Conservation (phyloP, 176 grass and related monocot genomes). For the Avena sativa region DNA sequence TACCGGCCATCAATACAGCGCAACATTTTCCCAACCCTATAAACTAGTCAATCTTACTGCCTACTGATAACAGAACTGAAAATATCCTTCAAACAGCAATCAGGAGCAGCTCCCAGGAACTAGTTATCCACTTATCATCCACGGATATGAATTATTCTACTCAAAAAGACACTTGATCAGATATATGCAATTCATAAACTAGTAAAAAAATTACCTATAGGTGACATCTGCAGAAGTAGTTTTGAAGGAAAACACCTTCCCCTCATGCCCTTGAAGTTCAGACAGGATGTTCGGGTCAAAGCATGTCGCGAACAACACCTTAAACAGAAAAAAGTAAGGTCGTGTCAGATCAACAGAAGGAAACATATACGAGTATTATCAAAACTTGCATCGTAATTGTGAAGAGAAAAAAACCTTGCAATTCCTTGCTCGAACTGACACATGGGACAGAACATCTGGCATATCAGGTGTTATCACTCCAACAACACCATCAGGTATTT, state of each 20-base stretch:
- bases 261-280: conserved; percentile 73
- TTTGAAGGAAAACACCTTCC: conserved; percentile 74
- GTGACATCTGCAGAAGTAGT: conserved; percentile 85
- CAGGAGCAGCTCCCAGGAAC: neutral
- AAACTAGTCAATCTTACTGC: conserved; percentile 7
- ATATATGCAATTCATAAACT: neutral
- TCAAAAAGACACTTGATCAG: conserved; percentile 27
- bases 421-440: conserved; percentile 98
- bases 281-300: conserved; percentile 70
- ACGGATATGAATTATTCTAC: conserved; percentile 19
- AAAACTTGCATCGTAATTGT: conserved; percentile 26
- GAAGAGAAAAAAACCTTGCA: conserved; percentile 70
- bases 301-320: conserved; percentile 96
- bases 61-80: conserved; percentile 19
- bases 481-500: conserved; percentile 91
- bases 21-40: conserved; percentile 18
- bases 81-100: neutral
- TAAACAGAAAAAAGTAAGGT: conserved; percentile 24
- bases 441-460: conserved; percentile 99
- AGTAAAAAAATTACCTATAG: conserved; percentile 67
- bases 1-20: neutral
- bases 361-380: neutral
- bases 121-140: conserved; percentile 28
- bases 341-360: conserved; percentile 33
- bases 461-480: conserved; percentile 96